Evolutionary conservation across 2,329 filamentous ascomycete species (phyloP).

Genomic region (Paracoccidioides lutzii): DNA sequence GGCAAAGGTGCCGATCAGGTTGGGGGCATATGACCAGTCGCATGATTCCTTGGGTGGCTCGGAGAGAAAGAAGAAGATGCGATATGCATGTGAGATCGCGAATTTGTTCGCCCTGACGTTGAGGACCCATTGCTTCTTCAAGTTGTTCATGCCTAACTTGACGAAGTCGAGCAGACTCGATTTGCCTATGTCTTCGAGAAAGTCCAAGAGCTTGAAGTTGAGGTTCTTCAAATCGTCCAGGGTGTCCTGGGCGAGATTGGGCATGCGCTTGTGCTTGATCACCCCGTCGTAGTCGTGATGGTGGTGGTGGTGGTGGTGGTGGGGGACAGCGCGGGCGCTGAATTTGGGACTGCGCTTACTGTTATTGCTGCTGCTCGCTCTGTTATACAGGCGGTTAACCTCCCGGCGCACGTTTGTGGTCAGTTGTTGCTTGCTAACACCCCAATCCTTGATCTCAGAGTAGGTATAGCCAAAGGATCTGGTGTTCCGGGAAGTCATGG

Average conservation of each 20-base stretch:
- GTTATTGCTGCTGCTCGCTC: constrained; percentile 17
- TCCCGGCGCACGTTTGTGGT: constrained; percentile 33
- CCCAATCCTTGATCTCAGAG: constrained; percentile 45
- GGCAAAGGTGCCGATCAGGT: constrained; percentile 50
- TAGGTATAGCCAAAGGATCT: constrained; percentile 62
- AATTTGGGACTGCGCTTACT: background rate
- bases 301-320: background rate
- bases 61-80: constrained; percentile 57
- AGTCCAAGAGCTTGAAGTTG: constrained; percentile 7
- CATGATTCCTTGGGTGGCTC: constrained; percentile 32
- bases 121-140: constrained; percentile 47
- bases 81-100: constrained; percentile 48
- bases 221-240: constrained; percentile 4
- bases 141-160: constrained; percentile 19
- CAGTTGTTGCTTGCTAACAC: constrained; percentile 23
- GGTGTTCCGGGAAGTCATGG: constrained; percentile 46
- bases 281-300: too few species aligned
- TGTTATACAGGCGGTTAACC: constrained; percentile 51
- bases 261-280: constrained; percentile 24
- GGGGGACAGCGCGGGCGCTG: background rate
- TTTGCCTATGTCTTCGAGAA: constrained; percentile 8
- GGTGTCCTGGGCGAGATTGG: constrained; percentile 7
- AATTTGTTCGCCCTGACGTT: constrained; percentile 47
- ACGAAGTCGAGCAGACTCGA: constrained; percentile 10
- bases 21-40: constrained; percentile 41